phyloP scores from a whole-genome alignment of 2,329 filamentous ascomycete genomes.

The Ilyonectria mors-panacis region DNA sequence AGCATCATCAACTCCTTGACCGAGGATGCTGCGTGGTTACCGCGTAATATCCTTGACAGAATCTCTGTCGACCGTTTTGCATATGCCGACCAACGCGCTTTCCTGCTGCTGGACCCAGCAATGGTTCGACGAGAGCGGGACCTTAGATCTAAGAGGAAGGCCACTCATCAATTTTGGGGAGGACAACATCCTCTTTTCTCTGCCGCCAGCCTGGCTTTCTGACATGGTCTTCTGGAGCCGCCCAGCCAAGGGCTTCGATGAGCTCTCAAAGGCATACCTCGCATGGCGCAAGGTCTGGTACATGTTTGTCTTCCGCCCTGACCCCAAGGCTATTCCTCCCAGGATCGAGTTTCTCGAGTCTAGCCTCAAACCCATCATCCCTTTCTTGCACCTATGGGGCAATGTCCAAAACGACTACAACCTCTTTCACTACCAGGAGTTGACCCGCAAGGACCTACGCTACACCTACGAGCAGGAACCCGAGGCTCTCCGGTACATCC shows the following conservation, averaged over 20 bases:
- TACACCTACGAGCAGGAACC: conserved; percentile 34
- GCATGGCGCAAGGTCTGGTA: conserved; percentile 38
- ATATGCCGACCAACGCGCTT: not conserved
- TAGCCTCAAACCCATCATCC: not conserved
- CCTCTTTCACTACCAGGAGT: conserved; percentile 20
- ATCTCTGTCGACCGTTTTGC: not conserved
- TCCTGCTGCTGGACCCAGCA: not conserved
- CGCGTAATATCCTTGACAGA: too few relatives aligned
- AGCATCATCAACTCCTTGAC: too few relatives aligned
- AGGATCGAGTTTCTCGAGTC: not conserved
- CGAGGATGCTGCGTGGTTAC: too few relatives aligned
- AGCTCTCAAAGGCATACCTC: conserved; percentile 31
- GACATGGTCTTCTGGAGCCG: conserved; percentile 8
- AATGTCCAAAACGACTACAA: conserved; percentile 32
- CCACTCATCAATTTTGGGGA: not conserved
- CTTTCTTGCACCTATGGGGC: conserved; percentile 33
- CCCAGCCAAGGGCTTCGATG: conserved; percentile 22
- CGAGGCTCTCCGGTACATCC: conserved; percentile 20
- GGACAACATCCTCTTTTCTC: conserved; percentile 1
- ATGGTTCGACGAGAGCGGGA: not conserved
- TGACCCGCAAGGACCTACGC: conserved; percentile 23
- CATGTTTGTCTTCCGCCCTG: conserved; percentile 21
- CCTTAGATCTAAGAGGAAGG: not conserved
- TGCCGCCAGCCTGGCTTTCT: not conserved
- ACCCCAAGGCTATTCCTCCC: not conserved